phyloP scores from a whole-genome alignment of 1,139 yeast genomes.

The Kluyveromyces marxianus region DNA sequence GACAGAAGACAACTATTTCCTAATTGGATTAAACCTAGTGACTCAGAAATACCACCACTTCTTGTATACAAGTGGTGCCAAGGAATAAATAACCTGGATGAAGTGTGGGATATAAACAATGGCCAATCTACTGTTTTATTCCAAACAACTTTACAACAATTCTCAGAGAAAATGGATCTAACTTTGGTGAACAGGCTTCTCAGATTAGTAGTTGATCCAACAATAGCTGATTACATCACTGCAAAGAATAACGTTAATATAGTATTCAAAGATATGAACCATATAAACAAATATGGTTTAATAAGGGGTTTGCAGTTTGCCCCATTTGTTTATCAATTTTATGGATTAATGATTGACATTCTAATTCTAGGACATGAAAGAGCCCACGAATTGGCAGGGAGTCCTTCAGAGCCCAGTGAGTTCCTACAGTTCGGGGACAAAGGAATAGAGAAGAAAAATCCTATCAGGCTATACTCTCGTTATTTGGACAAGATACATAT shows the following conservation, averaged over 20 bases:
- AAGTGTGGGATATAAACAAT: slow-evolving; percentile 68
- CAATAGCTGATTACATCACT: slow-evolving; percentile 90
- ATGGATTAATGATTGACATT: slow-evolving; percentile 79
- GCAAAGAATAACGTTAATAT: slow-evolving; percentile 80
- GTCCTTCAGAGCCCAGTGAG: slow-evolving; percentile 61
- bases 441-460: slow-evolving; percentile 56
- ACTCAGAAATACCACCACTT: slow-evolving; percentile 87
- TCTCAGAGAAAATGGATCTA: slow-evolving; percentile 82
- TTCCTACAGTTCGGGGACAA: slow-evolving; percentile 63
- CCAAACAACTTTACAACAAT: slow-evolving; percentile 60
- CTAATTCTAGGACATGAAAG: slow-evolving; percentile 78
- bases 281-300: slow-evolving; percentile 81
- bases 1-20: slow-evolving; percentile 86
- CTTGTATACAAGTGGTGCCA: slow-evolving; percentile 93
- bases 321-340: slow-evolving; percentile 82
- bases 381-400: slow-evolving; percentile 83
- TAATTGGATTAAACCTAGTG: slow-evolving; percentile 93
- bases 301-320: slow-evolving; percentile 86
- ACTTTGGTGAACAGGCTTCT: slow-evolving; percentile 77
- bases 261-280: slow-evolving; percentile 91
- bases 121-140: slow-evolving; percentile 83
- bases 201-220: slow-evolving; percentile 77
- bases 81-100: slow-evolving; percentile 73
- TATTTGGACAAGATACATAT: slow-evolving; percentile 78
- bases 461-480: slow-evolving; percentile 75